phyloP scores from a whole-genome alignment of 2,329 filamentous ascomycete genomes.

The Periglandula ipomoeae region DNA sequence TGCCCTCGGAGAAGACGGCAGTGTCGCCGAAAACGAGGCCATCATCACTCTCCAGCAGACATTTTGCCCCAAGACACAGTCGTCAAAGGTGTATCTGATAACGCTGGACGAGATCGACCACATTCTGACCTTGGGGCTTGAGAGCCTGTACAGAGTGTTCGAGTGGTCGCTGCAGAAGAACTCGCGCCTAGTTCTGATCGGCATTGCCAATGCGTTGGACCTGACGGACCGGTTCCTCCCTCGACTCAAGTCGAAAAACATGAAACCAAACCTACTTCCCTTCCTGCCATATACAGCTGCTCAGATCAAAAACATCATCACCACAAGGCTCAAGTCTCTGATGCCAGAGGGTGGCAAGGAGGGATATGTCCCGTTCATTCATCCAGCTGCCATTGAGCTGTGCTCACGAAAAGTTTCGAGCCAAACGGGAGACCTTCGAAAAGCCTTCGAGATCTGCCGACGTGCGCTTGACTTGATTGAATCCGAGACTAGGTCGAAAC shows the following conservation, averaged over 20 bases:
- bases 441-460: constrained; percentile 89
- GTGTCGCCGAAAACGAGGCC: constrained; percentile 57
- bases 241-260: constrained; percentile 81
- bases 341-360: constrained; percentile 45
- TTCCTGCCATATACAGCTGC: constrained; percentile 86
- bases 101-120: constrained; percentile 94
- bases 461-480: constrained; percentile 85
- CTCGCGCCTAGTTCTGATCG: constrained; percentile 75
- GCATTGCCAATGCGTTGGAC: constrained; percentile 93
- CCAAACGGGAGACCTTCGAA: constrained; percentile 88
- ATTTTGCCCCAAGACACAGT: constrained; percentile 56
- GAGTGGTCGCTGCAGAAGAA: constrained; percentile 84
- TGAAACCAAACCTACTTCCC: constrained; percentile 81
- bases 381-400: constrained; percentile 86
- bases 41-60: constrained; percentile 58
- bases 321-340: constrained; percentile 68
- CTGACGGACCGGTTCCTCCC: constrained; percentile 92
- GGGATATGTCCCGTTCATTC: constrained; percentile 74
- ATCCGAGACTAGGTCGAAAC: constrained; percentile 66
- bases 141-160: constrained; percentile 87
- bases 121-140: constrained; percentile 77
- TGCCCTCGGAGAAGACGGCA: constrained; percentile 50
- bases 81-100: constrained; percentile 60
- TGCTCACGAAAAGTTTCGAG: constrained; percentile 91
- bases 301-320: constrained; percentile 84